These are phyloP conservation scores for Candida tibetensis DNA, from an alignment of 805 yeast genomes.

Conservation along the genomic window DNA sequence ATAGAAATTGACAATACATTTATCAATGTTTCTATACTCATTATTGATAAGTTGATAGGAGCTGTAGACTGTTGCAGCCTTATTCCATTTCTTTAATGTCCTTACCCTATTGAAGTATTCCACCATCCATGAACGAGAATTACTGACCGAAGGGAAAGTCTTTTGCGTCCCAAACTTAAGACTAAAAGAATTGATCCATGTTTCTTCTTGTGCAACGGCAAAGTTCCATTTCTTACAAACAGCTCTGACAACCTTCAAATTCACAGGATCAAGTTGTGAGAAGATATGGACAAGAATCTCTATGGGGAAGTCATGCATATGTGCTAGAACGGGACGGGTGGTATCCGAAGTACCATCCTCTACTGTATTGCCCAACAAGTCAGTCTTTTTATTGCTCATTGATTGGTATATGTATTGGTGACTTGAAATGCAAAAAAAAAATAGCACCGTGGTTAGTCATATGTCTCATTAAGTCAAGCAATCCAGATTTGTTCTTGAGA, in stretches of 20 bases:
- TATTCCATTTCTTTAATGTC: slow-evolving; percentile 38
- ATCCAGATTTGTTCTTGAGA: too few relatives aligned
- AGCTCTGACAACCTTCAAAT: slow-evolving; percentile 37
- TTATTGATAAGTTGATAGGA: slow-evolving; percentile 29
- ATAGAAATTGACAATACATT: slow-evolving; percentile 23
- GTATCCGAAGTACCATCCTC: neutral
- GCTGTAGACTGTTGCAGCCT: slow-evolving; percentile 26
- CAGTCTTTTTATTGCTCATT: neutral
- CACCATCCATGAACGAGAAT: slow-evolving; percentile 44
- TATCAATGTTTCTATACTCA: slow-evolving; percentile 24
- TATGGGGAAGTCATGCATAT: slow-evolving; percentile 32
- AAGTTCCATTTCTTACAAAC: slow-evolving; percentile 51
- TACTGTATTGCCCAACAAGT: slow-evolving; percentile 23
- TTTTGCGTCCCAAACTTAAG: slow-evolving; percentile 34
- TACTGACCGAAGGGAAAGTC: slow-evolving; percentile 43
- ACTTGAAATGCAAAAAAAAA: too few relatives aligned
- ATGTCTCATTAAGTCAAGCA: too few relatives aligned
- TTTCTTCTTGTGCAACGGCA: slow-evolving; percentile 42
- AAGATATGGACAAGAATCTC: slow-evolving; percentile 48
- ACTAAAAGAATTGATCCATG: slow-evolving; percentile 49
- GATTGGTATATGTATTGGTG: neutral
- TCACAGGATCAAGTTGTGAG: slow-evolving; percentile 43
- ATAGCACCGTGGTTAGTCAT: too few relatives aligned
- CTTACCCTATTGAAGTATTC: slow-evolving; percentile 45
- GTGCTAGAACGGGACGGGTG: neutral